phyloP scores from a whole-genome alignment of 495 filamentous ascomycete species.

The Penicillium tannophilum region DNA sequence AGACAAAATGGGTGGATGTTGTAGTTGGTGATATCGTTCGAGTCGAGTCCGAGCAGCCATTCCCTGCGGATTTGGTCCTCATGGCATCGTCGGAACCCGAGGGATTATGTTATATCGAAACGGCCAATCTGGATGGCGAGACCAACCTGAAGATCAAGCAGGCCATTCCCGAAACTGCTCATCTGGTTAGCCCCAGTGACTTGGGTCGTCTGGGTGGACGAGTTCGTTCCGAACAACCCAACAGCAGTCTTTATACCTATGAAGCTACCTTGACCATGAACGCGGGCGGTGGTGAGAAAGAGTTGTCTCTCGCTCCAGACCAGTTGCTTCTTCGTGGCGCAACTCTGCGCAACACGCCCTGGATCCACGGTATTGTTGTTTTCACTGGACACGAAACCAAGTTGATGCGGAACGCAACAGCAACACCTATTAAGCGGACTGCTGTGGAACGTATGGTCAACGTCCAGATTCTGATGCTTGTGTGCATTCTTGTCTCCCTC shows the following conservation, averaged over 20 bases:
- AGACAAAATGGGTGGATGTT: constrained; percentile 91
- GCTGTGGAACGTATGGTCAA: constrained; percentile 94
- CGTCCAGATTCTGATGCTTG: constrained; percentile 85
- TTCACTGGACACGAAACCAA: constrained; percentile 99
- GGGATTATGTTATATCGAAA: constrained; percentile 98
- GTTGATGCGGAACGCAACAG: constrained; percentile 97
- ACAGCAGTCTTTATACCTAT: constrained; percentile 98
- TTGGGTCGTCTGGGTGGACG: constrained; percentile 84
- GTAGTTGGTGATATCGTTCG: constrained; percentile 91
- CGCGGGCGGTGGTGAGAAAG: constrained; percentile 93
- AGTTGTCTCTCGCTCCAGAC: constrained; percentile 78
- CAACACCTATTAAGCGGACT: constrained; percentile 95
- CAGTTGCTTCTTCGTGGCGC: constrained; percentile 90
- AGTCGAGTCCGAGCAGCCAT: constrained; percentile 94
- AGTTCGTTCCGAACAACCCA: constrained; percentile 93
- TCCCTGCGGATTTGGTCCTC: constrained; percentile 91
- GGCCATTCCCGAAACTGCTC: constrained; percentile 89
- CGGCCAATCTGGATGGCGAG: constrained; percentile 96
- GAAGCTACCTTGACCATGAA: constrained; percentile 95
- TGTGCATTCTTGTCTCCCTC: constrained; percentile 78
- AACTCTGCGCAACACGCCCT: constrained; percentile 93
- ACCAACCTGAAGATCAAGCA: constrained; percentile 99
- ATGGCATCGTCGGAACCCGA: constrained; percentile 96
- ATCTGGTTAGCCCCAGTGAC: constrained; percentile 83
- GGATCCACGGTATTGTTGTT: constrained; percentile 95